Base-by-base conservation (phyloP, 1,284 basidiomycete genomes). In the Kwoniella shivajii region DNA sequence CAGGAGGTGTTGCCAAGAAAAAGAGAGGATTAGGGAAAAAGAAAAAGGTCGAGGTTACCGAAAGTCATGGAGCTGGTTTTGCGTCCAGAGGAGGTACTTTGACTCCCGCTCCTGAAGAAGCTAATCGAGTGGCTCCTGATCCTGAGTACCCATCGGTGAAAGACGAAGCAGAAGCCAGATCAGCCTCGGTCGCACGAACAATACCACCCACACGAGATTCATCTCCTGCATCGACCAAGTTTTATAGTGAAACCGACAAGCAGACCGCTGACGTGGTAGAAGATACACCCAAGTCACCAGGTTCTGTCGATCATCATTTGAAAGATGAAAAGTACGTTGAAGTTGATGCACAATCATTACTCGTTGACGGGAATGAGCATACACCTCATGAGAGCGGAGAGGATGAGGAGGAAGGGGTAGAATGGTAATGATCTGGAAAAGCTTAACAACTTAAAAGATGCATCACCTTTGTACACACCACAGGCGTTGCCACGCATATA, bases 391-490 rank as follows among this genome's bases (percentile, higher is more conserved):
- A 24, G 10, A 11, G 37, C 9, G 36, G 29, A n/a, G 45, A 55
- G 20, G 53, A 55, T 47, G 53, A 24, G 10, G 27, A 55, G 20
- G 53, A 49, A 31, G 53, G 53, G 4, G 53, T 55, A 11, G 24
- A 26, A 27, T 55, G 53, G 53, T 55, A 22, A 30, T 27, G n/a
- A n/a, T n/a, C n/a, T n/a, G n/a, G n/a, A n/a, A n/a, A n/a, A n/a
- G n/a, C n/a, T n/a, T n/a, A n/a, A n/a, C n/a, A n/a, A n/a, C n/a
- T n/a, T n/a, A n/a, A n/a, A n/a, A n/a, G n/a, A n/a, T n/a, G n/a
- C n/a, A n/a, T n/a, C n/a, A n/a, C n/a, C n/a, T n/a, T n/a, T n/a
- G n/a, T n/a, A n/a, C n/a, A n/a, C n/a, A n/a, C n/a, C n/a, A n/a
- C n/a, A n/a, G n/a, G n/a, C n/a, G n/a, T n/a, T n/a, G n/a, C n/a